Conservation (phyloP, 2,329 filamentous ascomycete species). For the Colletotrichum sp. region DNA sequence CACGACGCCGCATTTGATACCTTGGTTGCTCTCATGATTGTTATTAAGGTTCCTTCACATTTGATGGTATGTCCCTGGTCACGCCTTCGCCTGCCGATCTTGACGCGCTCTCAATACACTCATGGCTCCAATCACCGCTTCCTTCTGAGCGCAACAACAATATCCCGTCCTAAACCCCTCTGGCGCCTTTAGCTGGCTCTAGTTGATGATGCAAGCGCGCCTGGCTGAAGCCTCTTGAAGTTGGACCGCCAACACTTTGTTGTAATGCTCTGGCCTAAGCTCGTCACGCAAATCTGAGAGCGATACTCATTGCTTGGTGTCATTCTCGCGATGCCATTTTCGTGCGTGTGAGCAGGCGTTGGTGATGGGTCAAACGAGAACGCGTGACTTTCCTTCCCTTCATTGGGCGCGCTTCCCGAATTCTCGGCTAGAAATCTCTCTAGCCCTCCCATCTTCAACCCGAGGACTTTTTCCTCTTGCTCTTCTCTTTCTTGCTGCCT, state of each 20-base stretch:
- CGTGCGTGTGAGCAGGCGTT: background rate
- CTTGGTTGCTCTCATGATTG: background rate
- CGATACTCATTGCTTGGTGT: background rate
- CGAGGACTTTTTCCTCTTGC: constrained; percentile 3
- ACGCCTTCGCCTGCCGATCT: background rate
- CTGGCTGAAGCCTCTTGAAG: background rate
- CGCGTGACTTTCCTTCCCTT: background rate
- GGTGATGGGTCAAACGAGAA: background rate
- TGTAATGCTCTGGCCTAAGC: background rate
- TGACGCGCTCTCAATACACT: background rate
- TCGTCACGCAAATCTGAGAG: background rate
- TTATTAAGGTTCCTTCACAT: background rate
- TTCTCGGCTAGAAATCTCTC: background rate
- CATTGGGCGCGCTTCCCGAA: background rate
- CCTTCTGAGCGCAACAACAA: background rate
- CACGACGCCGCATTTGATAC: background rate
- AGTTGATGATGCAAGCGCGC: background rate
- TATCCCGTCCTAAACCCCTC: background rate
- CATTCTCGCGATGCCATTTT: background rate
- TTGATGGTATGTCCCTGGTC: background rate
- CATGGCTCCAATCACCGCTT: background rate
- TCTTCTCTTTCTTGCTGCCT: constrained; percentile 5
- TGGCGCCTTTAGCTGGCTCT: background rate
- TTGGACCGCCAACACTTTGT: background rate
- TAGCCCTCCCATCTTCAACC: background rate